A percentile compares a stretch with the other conserved stretches of the same genome.
Evolutionary conservation across 2,329 filamentous ascomycete genomes (phyloP).

Genomic region (Ambrosiella xylebori): DNA sequence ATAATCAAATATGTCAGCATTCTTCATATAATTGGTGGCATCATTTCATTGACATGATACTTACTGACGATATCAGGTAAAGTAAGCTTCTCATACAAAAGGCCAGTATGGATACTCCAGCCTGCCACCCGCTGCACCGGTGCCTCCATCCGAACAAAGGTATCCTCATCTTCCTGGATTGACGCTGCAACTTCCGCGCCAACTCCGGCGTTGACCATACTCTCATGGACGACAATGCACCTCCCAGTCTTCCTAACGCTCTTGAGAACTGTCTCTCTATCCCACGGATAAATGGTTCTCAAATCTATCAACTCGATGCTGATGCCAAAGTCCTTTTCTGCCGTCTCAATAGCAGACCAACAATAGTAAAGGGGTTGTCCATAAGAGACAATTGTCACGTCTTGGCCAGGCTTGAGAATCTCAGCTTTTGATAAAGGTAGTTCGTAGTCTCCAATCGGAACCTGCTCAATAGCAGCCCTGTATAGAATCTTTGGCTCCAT

Average conservation of each 20-base stretch:
- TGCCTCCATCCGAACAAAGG: slow-evolving; percentile 69
- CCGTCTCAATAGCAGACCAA: slow-evolving; percentile 55
- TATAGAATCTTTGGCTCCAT: slow-evolving; percentile 92
- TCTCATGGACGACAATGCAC: slow-evolving; percentile 78
- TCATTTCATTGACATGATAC: slow-evolving; percentile 23
- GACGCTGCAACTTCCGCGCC: slow-evolving; percentile 79
- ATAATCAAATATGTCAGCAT: slow-evolving; percentile 6
- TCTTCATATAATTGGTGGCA: background rate
- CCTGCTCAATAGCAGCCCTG: slow-evolving; percentile 78
- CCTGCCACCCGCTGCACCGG: slow-evolving; percentile 72
- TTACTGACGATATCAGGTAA: slow-evolving; percentile 74
- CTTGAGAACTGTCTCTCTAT: slow-evolving; percentile 58
- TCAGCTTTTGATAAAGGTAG: slow-evolving; percentile 77
- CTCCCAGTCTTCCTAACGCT: slow-evolving; percentile 79
- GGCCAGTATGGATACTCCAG: slow-evolving; percentile 71
- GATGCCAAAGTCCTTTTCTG: slow-evolving; percentile 58
- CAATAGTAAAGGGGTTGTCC: slow-evolving; percentile 81
- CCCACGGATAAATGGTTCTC: slow-evolving; percentile 82
- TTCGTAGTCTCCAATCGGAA: slow-evolving; percentile 64
- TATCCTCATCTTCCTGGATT: slow-evolving; percentile 59
- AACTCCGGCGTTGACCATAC: slow-evolving; percentile 77
- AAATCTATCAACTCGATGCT: slow-evolving; percentile 76
- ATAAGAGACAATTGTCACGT: slow-evolving; percentile 75
- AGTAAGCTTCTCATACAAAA: slow-evolving; percentile 66
- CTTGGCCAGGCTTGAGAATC: slow-evolving; percentile 59